Conservation (phyloP, 2,329 filamentous ascomycete genomes). For the Cryphonectria japonica region DNA sequence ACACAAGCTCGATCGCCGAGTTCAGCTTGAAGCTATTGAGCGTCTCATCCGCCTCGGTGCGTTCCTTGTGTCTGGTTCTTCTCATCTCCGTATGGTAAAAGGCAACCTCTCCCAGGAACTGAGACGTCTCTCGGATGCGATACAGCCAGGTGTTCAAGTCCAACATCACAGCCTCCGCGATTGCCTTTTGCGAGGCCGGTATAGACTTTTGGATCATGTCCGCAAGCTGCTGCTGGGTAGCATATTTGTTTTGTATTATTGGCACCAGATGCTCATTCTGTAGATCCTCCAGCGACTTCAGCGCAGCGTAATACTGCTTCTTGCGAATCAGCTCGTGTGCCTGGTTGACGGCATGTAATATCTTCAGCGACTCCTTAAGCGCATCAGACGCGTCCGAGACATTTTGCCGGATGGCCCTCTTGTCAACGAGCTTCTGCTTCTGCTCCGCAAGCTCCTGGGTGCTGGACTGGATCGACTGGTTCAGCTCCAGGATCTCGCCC, state of each 20-base stretch:
- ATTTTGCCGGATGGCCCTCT: conserved; percentile 88
- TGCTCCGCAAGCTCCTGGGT: conserved; percentile 93
- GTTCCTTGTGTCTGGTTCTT: conserved; percentile 79
- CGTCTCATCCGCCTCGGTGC: conserved; percentile 75
- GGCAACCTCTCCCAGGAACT: conserved; percentile 93
- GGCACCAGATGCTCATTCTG: conserved; percentile 89
- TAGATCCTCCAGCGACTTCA: conserved; percentile 91
- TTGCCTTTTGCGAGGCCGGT: conserved; percentile 86
- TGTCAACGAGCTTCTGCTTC: conserved; percentile 93
- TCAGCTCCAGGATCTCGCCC: conserved; percentile 86
- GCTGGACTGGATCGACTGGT: conserved; percentile 92
- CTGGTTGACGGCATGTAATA: conserved; percentile 89
- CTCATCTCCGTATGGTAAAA: conserved; percentile 95
- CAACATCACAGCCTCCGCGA: conserved; percentile 95
- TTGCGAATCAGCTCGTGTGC: conserved; percentile 89
- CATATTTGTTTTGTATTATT: conserved; percentile 77
- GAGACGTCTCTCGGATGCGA: conserved; percentile 91
- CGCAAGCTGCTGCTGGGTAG: conserved; percentile 92
- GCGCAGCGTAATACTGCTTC: conserved; percentile 93
- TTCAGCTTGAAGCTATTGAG: conserved; percentile 88
- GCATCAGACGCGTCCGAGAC: conserved; percentile 91
- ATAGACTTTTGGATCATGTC: conserved; percentile 96
- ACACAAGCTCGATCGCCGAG: conserved; percentile 92
- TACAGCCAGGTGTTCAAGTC: conserved; percentile 98
- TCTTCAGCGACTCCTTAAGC: conserved; percentile 87